These are phyloP conservation scores for Mycena crocata DNA, from an alignment of 768 basidiomycete genomes.

Conservation along the genomic window DNA sequence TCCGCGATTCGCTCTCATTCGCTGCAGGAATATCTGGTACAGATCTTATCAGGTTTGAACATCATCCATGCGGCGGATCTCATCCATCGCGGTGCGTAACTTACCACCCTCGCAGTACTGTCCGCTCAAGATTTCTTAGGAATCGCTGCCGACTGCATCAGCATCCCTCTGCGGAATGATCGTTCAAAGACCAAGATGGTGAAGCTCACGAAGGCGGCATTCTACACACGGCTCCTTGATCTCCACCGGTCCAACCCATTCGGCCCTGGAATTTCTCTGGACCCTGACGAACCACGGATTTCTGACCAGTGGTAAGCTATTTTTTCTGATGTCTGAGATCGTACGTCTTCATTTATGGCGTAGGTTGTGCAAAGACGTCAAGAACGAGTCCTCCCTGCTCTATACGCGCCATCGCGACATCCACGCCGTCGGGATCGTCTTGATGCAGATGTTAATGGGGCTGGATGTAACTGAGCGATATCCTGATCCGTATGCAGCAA, in stretches of 20 bases:
- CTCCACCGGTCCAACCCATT: constrained; percentile 89
- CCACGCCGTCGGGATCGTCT: constrained; percentile 81
- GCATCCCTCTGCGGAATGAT: constrained; percentile 64
- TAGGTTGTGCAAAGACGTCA: constrained; percentile 83
- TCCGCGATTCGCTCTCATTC: not conserved
- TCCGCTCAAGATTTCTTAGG: constrained; percentile 49
- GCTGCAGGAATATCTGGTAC: constrained; percentile 78
- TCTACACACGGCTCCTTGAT: constrained; percentile 79
- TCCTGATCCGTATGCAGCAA: constrained; percentile 65
- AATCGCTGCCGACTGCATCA: constrained; percentile 69
- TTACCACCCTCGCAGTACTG: not conserved
- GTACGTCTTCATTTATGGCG: not conserved
- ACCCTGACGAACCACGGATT: constrained; percentile 51
- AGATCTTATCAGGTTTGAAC: constrained; percentile 78
- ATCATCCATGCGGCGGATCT: constrained; percentile 73
- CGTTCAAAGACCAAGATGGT: constrained; percentile 69
- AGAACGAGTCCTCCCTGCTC: constrained; percentile 77
- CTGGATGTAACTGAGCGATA: constrained; percentile 70
- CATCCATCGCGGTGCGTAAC: constrained; percentile 73
- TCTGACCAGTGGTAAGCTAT: constrained; percentile 60
- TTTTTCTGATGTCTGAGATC: not conserved
- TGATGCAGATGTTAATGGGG: constrained; percentile 90
- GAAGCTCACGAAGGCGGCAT: constrained; percentile 81
- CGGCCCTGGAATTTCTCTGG: constrained; percentile 47
- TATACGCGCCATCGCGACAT: constrained; percentile 87